Evolutionary conservation across 225 moss, liverwort and hornwort species (phyloP).

Genomic region (Rhytidiadelphus loreus): DNA sequence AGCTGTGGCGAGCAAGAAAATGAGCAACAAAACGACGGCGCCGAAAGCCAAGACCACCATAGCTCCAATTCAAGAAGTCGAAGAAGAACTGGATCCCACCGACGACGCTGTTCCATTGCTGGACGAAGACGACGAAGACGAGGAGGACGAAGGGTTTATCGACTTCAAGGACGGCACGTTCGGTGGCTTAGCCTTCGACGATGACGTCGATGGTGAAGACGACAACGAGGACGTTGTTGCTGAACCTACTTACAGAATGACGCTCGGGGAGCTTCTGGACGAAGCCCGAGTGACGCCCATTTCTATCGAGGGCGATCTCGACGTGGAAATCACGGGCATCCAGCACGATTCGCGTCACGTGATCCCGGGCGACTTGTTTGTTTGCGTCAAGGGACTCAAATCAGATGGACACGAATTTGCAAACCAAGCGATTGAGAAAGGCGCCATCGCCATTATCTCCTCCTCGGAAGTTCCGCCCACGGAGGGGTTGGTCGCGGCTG

Average conservation of each 20-base stretch:
- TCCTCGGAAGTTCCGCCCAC: slow-evolving; percentile 35
- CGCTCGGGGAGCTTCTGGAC: slow-evolving; percentile 79
- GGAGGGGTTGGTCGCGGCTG: slow-evolving; percentile 59
- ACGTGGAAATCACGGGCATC: slow-evolving; percentile 74
- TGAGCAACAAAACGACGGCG: background rate
- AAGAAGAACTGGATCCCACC: slow-evolving; percentile 1
- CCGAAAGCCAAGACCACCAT: background rate
- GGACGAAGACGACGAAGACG: slow-evolving; percentile 43
- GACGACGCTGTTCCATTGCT: slow-evolving; percentile 26
- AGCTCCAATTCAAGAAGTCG: background rate
- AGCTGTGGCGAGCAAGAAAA: slow-evolving; percentile 30
- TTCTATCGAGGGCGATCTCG: slow-evolving; percentile 77
- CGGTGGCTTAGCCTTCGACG: slow-evolving; percentile 41
- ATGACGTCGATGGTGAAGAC: slow-evolving; percentile 16
- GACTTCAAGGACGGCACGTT: slow-evolving; percentile 33
- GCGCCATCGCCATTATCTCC: slow-evolving; percentile 69
- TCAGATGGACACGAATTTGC: slow-evolving; percentile 65
- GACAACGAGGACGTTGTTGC: slow-evolving; percentile 36
- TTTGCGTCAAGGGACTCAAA: slow-evolving; percentile 61
- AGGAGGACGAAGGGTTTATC: slow-evolving; percentile 18
- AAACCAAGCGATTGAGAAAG: slow-evolving; percentile 74
- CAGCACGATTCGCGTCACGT: slow-evolving; percentile 81
- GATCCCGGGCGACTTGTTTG: slow-evolving; percentile 77
- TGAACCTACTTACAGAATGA: slow-evolving; percentile 61
- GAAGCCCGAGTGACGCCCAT: slow-evolving; percentile 80